Base-by-base conservation (phyloP, 352 stramenopile species). In the Hyaloperonospora arabidopsidis region DNA sequence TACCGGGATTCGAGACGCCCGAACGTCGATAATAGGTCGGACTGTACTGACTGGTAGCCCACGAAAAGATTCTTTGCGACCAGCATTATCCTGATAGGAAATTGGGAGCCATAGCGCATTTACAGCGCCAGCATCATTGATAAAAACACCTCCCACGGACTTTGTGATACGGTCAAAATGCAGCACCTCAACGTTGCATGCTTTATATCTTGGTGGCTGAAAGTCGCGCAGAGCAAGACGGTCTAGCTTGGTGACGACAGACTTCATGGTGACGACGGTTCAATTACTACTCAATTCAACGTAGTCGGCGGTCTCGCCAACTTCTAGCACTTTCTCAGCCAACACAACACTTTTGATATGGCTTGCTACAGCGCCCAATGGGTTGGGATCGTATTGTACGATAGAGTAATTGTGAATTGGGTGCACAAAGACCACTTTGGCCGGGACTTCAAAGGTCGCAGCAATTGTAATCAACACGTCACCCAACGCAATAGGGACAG, bases 351-450 rank as follows among this genome's bases (percentile, higher is more conserved):
- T 85, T 29, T 81, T 63, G 2, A 93, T 60, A 46, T 84, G 74
- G n/a, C 58, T 65, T 2, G 76, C 79, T n/a, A 76, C 77, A 29
- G 69, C 65, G 3, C 83, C 80, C 5, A 93, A 63, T 13, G 78
- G 54, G 35, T 68, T 81, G 2, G 87, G 79, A 50, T 97, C 81
- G 54, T 96, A 96, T 63, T 95, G 74, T 4, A 97, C 72, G 40
- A 97, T 82, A 13, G 82, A 79, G 40, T 93, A 95, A 59, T 97
- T 97, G 70, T 97, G 85, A 12, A 95, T 71, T n/a, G 90, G 90
- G 54, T 97, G 90, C 17, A 96, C 83, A 52, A 97, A 96, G 13
- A 95, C 73, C 1, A 95, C 79, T 54, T 86, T 89, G 4, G 77
- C 87, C 0, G 83, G 77, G 14, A 95, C 70, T 63, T 97, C 87